A percentile compares a stretch with the other conserved stretches of the same genome.
These are phyloP conservation scores for Ophiosphaerella korrae DNA, from an alignment of 2,329 filamentous ascomycete species.

Conservation along the genomic window DNA sequence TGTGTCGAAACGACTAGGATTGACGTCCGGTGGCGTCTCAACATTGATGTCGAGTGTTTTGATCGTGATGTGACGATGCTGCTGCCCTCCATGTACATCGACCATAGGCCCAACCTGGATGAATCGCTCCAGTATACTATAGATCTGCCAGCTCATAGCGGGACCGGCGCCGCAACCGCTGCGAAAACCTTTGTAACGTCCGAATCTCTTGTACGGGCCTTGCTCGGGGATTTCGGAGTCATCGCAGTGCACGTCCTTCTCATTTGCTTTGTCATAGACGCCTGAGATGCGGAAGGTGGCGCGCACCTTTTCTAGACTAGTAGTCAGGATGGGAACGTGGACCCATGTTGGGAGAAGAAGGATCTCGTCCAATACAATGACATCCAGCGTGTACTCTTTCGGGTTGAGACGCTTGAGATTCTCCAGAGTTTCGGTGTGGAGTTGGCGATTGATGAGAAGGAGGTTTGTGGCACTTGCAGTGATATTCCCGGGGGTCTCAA, in stretches of 20 bases:
- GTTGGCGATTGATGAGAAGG: constrained; percentile 18
- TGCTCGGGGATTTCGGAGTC: background rate
- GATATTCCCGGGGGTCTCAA: background rate
- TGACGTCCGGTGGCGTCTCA: constrained; percentile 10
- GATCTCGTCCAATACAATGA: constrained; percentile 19
- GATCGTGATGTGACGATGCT: constrained; percentile 9
- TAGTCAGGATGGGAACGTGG: constrained; percentile 11
- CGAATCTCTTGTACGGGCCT: constrained; percentile 1
- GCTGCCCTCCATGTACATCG: background rate
- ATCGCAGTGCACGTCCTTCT: too few species aligned
- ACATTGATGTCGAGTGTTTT: constrained; percentile 19
- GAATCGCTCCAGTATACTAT: constrained; percentile 21
- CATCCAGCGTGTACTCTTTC: constrained; percentile 13
- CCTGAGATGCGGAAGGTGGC: constrained; percentile 18
- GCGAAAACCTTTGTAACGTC: constrained; percentile 7
- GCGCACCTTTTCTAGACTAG: constrained; percentile 10
- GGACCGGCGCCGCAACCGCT: constrained; percentile 3
- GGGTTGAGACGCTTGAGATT: background rate
- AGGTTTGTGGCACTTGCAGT: constrained; percentile 5
- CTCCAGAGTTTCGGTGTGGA: constrained; percentile 12
- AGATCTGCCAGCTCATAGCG: constrained; percentile 16
- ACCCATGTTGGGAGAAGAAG: constrained; percentile 19
- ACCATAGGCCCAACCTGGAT: constrained; percentile 13
- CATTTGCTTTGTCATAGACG: background rate
- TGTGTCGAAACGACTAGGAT: background rate